phyloP scores from a whole-genome alignment of 345 rosid species.

The Trapa incisa region DNA sequence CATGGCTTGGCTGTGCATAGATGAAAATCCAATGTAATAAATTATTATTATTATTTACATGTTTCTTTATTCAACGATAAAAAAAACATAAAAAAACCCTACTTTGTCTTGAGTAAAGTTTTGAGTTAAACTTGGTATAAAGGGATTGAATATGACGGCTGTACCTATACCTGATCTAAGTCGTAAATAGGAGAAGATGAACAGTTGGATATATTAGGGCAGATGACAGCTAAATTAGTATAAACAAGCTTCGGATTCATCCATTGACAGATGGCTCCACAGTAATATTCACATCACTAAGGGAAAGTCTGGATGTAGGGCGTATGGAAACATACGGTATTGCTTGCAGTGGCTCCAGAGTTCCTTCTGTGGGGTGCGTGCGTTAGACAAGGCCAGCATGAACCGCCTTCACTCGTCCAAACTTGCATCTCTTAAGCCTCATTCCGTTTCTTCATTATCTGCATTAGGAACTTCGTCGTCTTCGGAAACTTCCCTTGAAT shows the following conservation, averaged over 20 bases:
- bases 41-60: no score
- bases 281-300: neutral
- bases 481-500: conserved; percentile 17
- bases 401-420: neutral
- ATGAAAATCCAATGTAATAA: no score
- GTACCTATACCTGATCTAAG: no score
- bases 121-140: no score
- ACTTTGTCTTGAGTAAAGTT: no score
- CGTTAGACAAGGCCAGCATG: no score
- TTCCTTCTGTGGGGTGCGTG: no score
- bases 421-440: neutral
- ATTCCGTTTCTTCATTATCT: conserved; percentile 13
- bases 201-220: neutral
- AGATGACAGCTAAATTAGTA: neutral
- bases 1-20: no score
- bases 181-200: neutral
- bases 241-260: neutral
- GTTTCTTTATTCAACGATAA: no score
- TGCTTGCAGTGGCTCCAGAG: no score
- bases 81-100: no score
- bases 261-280: neutral
- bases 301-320: neutral
- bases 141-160: no score
- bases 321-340: neutral
- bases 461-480: conserved; percentile 18